These are phyloP conservation scores for Calophaca sinica DNA, from an alignment of 306 rosid genomes.

Conservation along the genomic window DNA sequence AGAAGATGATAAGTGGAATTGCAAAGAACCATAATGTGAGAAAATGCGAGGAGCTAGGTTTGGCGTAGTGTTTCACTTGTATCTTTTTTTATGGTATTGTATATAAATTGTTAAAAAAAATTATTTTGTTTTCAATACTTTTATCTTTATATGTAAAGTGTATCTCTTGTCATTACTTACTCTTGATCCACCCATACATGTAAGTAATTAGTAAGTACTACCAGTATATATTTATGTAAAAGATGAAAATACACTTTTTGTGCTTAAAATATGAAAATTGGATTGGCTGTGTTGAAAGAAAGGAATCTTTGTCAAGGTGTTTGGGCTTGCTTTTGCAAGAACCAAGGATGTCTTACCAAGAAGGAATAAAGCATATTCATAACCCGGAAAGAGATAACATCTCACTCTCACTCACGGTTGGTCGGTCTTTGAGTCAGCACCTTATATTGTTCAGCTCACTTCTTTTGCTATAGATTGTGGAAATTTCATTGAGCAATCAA, in stretches of 20 bases:
- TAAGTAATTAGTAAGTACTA: no score
- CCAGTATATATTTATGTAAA: constrained; percentile 3
- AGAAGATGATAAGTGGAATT: no score
- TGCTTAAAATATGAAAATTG: constrained; percentile 42
- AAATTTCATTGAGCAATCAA: constrained; percentile 35
- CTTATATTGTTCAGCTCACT: background rate
- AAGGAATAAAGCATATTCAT: constrained; percentile 65
- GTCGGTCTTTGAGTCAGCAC: constrained; percentile 42
- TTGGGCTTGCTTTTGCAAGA: constrained; percentile 64
- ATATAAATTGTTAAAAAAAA: no score
- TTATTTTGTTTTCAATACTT: no score
- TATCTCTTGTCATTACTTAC: no score
- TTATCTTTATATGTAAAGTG: no score
- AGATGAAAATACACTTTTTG: constrained; percentile 25
- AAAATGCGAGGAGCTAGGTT: no score
- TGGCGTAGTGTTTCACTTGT: no score
- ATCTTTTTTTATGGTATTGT: no score
- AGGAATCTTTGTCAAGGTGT: constrained; percentile 64
- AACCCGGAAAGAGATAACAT: constrained; percentile 34
- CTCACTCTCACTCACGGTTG: constrained; percentile 43
- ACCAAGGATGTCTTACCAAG: constrained; percentile 61
- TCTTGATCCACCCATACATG: no score
- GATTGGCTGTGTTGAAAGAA: constrained; percentile 61
- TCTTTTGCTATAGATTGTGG: constrained; percentile 19
- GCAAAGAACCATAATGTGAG: no score